These are phyloP conservation scores for Casuarina cunninghamiana DNA, from an alignment of 306 rosid species.

Conservation along the genomic window DNA sequence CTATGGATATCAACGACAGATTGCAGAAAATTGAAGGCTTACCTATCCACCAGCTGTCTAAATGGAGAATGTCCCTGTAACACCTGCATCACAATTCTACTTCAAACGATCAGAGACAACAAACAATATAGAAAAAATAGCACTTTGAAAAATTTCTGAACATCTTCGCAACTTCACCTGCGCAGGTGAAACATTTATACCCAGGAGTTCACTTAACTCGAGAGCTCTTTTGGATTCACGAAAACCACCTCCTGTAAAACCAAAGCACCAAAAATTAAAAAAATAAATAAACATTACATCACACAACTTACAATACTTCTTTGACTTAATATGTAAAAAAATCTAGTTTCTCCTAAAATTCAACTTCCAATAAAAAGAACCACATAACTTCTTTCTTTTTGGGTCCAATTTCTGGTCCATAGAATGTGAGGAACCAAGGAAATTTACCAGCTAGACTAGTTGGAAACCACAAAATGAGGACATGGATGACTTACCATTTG, in stretches of 20 bases:
- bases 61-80: slow-evolving; percentile 91
- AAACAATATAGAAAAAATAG: slow-evolving; percentile 3
- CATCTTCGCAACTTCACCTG: slow-evolving; percentile 52
- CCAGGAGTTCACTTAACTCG: slow-evolving; percentile 66
- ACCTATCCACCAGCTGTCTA: slow-evolving; percentile 75
- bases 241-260: slow-evolving; percentile 75
- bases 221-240: slow-evolving; percentile 83
- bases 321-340: slow-evolving; percentile 1
- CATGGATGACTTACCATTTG: slow-evolving; percentile 63
- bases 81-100: slow-evolving; percentile 52
- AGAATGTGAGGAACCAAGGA: not conserved
- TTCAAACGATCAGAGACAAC: not conserved
- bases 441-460: too few relatives aligned
- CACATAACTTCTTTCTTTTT: not conserved
- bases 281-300: not conserved
- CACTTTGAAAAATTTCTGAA: not conserved
- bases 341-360: not conserved
- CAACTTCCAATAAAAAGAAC: not conserved
- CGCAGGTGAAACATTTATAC: slow-evolving; percentile 57
- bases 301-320: not conserved
- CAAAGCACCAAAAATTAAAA: not conserved
- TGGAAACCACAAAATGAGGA: not conserved
- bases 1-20: not conserved
- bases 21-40: slow-evolving; percentile 22
- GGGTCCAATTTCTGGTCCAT: not conserved